Conservation (phyloP, 495 filamentous ascomycete genomes). For the Podospora tetraspora region DNA sequence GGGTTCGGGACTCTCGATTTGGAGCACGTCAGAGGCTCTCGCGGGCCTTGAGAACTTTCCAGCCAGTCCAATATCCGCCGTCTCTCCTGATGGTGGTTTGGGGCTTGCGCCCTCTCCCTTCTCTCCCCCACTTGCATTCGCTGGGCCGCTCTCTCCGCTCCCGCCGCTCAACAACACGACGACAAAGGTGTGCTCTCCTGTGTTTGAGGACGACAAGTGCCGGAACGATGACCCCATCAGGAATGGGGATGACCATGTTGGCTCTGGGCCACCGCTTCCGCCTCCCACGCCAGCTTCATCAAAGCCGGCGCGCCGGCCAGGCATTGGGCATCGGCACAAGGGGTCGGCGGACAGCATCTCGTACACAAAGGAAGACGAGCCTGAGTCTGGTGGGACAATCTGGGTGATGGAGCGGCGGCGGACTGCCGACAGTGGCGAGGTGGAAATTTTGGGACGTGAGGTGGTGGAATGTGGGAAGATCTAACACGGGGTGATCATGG, state of each 20-base stretch:
- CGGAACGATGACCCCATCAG: background rate
- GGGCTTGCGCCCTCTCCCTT: constrained; percentile 5
- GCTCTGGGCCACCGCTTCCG: background rate
- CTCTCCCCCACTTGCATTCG: constrained; percentile 11
- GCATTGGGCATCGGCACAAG: constrained; percentile 41
- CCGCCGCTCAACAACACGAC: background rate
- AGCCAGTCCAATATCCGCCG: constrained; percentile 37
- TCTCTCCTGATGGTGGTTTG: constrained; percentile 15
- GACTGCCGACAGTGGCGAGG: constrained; percentile 48
- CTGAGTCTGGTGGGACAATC: constrained; percentile 41
- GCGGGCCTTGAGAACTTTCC: constrained; percentile 24
- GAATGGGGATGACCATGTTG: background rate
- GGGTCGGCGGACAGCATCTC: constrained; percentile 54
- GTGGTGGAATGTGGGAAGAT: constrained; percentile 33
- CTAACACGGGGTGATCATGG: background rate
- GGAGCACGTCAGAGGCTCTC: constrained; percentile 34
- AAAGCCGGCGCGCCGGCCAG: constrained; percentile 15
- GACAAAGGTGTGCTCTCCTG: constrained; percentile 30
- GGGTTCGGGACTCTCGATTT: constrained; percentile 38
- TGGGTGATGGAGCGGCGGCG: constrained; percentile 56
- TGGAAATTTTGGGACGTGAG: constrained; percentile 39
- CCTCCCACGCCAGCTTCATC: background rate
- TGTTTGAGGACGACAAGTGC: constrained; percentile 36
- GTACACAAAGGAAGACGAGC: constrained; percentile 48
- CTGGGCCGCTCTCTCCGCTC: constrained; percentile 5